These are phyloP conservation scores for Tuber calosporum DNA, from an alignment of 495 filamentous ascomycete species.

Conservation along the genomic window DNA sequence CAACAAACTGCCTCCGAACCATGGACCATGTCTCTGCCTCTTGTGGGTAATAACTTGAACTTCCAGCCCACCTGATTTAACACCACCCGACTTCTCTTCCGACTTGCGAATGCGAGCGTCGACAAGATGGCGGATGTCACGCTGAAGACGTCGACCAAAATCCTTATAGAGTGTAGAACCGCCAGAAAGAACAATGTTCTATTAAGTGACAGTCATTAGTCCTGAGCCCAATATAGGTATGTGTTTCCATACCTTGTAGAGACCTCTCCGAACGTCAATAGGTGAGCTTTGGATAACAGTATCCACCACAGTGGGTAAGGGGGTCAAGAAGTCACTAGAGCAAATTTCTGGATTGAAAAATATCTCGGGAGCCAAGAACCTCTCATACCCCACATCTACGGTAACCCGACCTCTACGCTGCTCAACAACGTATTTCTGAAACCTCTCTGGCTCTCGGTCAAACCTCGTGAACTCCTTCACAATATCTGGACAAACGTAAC, in stretches of 20 bases:
- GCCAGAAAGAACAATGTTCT: constrained; percentile 94
- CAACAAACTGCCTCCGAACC: constrained; percentile 94
- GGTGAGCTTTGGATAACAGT: constrained; percentile 94
- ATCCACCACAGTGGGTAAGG: constrained; percentile 86
- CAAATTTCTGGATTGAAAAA: constrained; percentile 99
- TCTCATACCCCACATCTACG: constrained; percentile 94
- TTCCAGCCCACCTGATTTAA: constrained; percentile 73
- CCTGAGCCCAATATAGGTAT: neutral
- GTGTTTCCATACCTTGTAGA: constrained; percentile 61
- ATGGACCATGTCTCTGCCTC: constrained; percentile 90
- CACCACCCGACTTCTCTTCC: constrained; percentile 80
- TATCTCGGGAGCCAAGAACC: constrained; percentile 95
- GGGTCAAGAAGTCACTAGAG: constrained; percentile 94
- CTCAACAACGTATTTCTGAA: constrained; percentile 78
- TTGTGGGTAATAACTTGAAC: constrained; percentile 96
- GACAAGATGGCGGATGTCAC: constrained; percentile 91
- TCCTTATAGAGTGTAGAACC: constrained; percentile 96
- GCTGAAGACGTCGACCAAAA: constrained; percentile 88
- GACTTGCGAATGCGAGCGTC: constrained; percentile 85
- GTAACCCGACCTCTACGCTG: constrained; percentile 78
- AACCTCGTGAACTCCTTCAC: constrained; percentile 94
- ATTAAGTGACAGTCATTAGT: constrained; percentile 10
- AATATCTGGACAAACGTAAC: constrained; percentile 95
- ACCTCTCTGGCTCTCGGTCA: constrained; percentile 82
- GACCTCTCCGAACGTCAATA: constrained; percentile 89